Base-by-base conservation (phyloP, 1,139 yeast species). In the Pichia cactophila region DNA sequence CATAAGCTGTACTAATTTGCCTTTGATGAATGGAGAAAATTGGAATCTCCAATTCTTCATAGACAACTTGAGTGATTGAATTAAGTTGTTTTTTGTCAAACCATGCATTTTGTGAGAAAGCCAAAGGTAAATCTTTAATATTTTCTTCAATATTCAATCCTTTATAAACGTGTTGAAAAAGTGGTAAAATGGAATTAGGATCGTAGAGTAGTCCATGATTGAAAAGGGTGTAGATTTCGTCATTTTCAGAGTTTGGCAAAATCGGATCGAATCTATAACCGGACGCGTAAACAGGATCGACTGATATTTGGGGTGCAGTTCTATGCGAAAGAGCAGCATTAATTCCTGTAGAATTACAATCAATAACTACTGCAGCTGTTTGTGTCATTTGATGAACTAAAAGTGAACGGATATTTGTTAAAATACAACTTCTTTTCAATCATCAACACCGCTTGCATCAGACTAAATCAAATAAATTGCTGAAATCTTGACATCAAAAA, bases 291-390 rank as follows among this genome's bases (percentile, higher is more conserved):
- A 75, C 71, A 17, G 87, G 73, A 47, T 81, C 78, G 57, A 82
- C 71, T 5, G 78, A 75, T 41, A 81, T 63, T 26, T 77, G 67
- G 1, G 94, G 94, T 41, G 79, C 64, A 48, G 83, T 86, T 47
- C 75, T 82, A 53, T 76, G 76, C 10, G 87, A 82, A 58, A 82
- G 75, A 10, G 90, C 90, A 1, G 89, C 89, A 52, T 81, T 77
- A 41, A 88, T 82, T 16, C 76, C 70, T 52, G 74, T 69, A 2
- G 86, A 73, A 28, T 88, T 89, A 60, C 79, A 78, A 63, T 84
- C 89, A 43, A 84, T 80, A 46, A 84, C 86, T 20, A 83, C 77
- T 20, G 86, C 77, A 11, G 81, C 28, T 6, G 33, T 40, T 6
- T 38, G 26, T 17, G 42, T 28, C 42, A 40, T 40, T 40, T 8